Evolutionary conservation across 2,329 filamentous ascomycete species (phyloP).

Genomic region (Harringtonia lauricola): DNA sequence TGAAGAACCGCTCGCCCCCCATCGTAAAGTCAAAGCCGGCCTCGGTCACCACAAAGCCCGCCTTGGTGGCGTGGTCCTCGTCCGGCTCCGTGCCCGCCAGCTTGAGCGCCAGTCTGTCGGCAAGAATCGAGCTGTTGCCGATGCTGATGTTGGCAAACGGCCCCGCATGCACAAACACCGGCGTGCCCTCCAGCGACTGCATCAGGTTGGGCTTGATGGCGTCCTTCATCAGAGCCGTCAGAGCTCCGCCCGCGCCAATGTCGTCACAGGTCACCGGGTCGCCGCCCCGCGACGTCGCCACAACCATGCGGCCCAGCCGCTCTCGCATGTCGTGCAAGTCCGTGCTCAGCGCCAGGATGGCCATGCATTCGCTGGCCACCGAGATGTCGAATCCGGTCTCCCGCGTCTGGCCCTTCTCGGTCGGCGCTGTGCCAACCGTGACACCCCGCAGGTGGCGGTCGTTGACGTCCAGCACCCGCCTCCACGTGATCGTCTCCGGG

Average conservation of each 20-base stretch:
- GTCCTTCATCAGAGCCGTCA: slow-evolving; percentile 93
- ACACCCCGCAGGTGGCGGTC: slow-evolving; percentile 86
- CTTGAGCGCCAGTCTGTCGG: slow-evolving; percentile 92
- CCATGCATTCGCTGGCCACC: slow-evolving; percentile 96
- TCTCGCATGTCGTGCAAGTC: slow-evolving; percentile 82
- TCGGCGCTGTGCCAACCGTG: slow-evolving; percentile 77
- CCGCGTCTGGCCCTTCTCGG: slow-evolving; percentile 80
- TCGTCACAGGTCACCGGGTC: slow-evolving; percentile 95
- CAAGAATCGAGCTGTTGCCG: slow-evolving; percentile 88
- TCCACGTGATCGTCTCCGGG: slow-evolving; percentile 94
- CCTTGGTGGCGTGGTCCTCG: slow-evolving; percentile 71
- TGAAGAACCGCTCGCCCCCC: slow-evolving; percentile 99
- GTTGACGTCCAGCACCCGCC: slow-evolving; percentile 91
- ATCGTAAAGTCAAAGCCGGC: slow-evolving; percentile 99
- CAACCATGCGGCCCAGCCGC: slow-evolving; percentile 88
- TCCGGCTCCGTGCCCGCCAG: slow-evolving; percentile 88
- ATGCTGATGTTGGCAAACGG: slow-evolving; percentile 99
- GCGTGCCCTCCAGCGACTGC: slow-evolving; percentile 95
- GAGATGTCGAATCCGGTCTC: slow-evolving; percentile 96
- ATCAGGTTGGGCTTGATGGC: slow-evolving; percentile 98
- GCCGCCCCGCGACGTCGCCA: slow-evolving; percentile 73
- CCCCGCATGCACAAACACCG: slow-evolving; percentile 93
- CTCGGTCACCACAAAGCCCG: slow-evolving; percentile 91
- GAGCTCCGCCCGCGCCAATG: slow-evolving; percentile 80
- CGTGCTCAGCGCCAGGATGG: slow-evolving; percentile 88